Evolutionary conservation across 805 yeast genomes (phyloP).

Genomic region (Komagataella kurtzmanii): DNA sequence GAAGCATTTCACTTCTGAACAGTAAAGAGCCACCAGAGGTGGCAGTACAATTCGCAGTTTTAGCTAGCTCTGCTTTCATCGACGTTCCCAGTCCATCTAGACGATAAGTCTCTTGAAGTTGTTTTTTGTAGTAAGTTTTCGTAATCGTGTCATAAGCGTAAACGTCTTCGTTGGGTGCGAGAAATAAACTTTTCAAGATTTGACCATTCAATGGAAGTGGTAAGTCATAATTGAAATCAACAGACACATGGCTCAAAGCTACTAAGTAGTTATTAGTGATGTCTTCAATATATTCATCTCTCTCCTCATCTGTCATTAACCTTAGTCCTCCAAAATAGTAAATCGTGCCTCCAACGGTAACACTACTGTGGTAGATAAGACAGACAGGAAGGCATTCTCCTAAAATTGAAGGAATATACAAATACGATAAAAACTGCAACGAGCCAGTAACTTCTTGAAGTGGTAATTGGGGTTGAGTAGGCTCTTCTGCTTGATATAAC

Average conservation of each 20-base stretch:
- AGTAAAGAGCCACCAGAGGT: neutral
- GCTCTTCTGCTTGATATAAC: neutral
- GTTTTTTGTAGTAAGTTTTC: slow-evolving; percentile 12
- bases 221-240: slow-evolving; percentile 20
- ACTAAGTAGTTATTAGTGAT: slow-evolving; percentile 18
- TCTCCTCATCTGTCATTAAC: slow-evolving; percentile 9
- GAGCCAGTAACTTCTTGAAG: neutral
- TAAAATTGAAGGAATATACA: neutral
- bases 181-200: slow-evolving; percentile 26
- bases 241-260: slow-evolving; percentile 17
- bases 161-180: slow-evolving; percentile 23
- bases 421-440: neutral
- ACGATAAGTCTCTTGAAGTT: neutral
- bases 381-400: neutral
- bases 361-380: slow-evolving; percentile 3
- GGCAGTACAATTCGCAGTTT: neutral
- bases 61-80: neutral
- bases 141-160: slow-evolving; percentile 26
- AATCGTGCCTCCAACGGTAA: slow-evolving; percentile 13
- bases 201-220: slow-evolving; percentile 30
- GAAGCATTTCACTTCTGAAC: neutral
- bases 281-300: slow-evolving; percentile 9
- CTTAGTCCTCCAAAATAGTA: slow-evolving; percentile 33
- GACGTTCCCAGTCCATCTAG: neutral
- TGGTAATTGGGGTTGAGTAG: neutral